Evolutionary conservation across 1,284 basidiomycete species (phyloP), one percentile per base, ranked within the genome.

Genomic region (Cutaneotrichosporon mucoides): DNA sequence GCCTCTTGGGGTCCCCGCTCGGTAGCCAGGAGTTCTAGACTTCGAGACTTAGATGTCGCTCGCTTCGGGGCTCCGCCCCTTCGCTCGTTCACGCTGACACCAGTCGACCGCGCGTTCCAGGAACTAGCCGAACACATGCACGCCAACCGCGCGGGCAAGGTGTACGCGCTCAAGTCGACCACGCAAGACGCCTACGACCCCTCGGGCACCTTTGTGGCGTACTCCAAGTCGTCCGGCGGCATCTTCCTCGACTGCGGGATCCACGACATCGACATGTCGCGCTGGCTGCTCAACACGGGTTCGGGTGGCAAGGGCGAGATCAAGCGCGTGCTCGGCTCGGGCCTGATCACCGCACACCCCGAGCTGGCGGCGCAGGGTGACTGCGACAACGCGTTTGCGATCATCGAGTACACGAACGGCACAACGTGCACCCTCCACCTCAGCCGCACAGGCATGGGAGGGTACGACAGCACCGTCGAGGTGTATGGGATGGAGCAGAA

Each of bases 221-320:
- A 67, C 59, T 66, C 67, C n/a, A 56, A 60, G n/a, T 57, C 61
- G 4, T 68, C 66, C 2, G 73, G 73, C 4, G 70, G 70, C 8
- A 73, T 74, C 47, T 68, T 64, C 37, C 60, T 71, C n/a, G 73
- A 73, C 57, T 67, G 64, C 57, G 70, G 68, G 1, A 68, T 73
- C 33, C 70, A 74, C 63, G 72, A 73, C 55, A 68, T 70, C 41
- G 71, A 73, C 50, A 40, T 64, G 16, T 55, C 61, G 13, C 59
- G 70, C 46, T 68, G 66, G 66, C 54, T 67, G 6, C 65, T 65
- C 40, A 60, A 63, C 50, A 59, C 53, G 6, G 33, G 40, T 12
- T 40, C 38, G 12, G 38, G 8, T 8, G 38, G 38, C 38, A 40
- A 12, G 38, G 35, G 66, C 48, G 62, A 68, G 52, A 68, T 72